Evolutionary conservation across 2,329 filamentous ascomycete genomes (phyloP).

Genomic region (Shiraia bambusicola): DNA sequence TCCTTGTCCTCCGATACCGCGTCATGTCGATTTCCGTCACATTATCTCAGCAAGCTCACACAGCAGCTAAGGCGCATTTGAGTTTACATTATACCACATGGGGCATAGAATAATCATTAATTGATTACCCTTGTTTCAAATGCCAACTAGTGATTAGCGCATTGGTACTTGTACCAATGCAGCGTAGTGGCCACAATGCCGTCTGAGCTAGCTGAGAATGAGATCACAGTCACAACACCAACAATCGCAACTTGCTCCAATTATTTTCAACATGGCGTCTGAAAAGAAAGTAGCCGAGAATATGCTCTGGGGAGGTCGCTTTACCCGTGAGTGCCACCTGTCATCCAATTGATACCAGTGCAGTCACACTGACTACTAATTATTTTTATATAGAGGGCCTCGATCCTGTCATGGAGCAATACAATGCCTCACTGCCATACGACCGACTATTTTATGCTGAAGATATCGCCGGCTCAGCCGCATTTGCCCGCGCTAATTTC

Average conservation of each 20-base stretch:
- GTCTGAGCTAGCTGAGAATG: no score
- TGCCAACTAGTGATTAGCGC: no score
- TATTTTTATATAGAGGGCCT: constrained; percentile 62
- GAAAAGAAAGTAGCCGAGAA: constrained; percentile 42
- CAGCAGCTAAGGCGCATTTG: no score
- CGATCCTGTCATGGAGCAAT: constrained; percentile 82
- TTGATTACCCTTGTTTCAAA: no score
- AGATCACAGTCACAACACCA: constrained; percentile 22
- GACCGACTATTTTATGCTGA: constrained; percentile 77
- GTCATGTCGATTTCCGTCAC: no score
- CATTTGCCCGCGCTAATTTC: constrained; percentile 77
- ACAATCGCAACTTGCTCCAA: not conserved
- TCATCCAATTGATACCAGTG: constrained; percentile 6
- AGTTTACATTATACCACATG: no score
- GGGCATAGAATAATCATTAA: no score
- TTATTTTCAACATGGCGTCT: constrained; percentile 29
- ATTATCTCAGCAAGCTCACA: no score
- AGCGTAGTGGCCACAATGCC: no score
- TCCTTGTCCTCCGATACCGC: no score
- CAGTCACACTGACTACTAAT: constrained; percentile 8
- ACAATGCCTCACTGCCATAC: constrained; percentile 79
- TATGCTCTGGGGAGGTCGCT: constrained; percentile 44
- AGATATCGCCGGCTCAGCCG: constrained; percentile 78
- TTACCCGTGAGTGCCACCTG: constrained; percentile 29
- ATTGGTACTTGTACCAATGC: no score